Percentiles rank a stretch among this genome's conserved stretches.
Evolutionary conservation across 805 yeast species (phyloP).

Genomic region (Clavispora fructus): DNA sequence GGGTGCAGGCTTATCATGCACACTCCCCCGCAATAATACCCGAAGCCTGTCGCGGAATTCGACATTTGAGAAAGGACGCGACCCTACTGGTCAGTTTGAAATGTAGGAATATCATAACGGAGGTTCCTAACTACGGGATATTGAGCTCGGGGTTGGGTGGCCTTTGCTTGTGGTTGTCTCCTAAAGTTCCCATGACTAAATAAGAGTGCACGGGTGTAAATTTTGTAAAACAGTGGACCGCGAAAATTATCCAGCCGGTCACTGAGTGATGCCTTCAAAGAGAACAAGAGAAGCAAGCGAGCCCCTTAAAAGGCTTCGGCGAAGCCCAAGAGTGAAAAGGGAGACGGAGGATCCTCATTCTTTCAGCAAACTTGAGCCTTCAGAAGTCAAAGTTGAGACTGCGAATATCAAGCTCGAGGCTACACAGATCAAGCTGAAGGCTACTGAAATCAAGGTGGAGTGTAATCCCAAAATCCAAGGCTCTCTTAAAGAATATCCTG

Average conservation of each 20-base stretch:
- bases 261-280: background rate
- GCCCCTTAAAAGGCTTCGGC: background rate
- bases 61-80: background rate
- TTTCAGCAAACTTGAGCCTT: too few species aligned
- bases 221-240: background rate
- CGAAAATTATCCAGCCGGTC: background rate
- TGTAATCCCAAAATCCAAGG: too few species aligned
- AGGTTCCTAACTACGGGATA: too few species aligned
- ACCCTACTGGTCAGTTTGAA: background rate
- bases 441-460: background rate
- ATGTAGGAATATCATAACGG: background rate
- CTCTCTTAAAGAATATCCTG: too few species aligned
- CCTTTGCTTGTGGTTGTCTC: too few species aligned
- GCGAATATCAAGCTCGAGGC: background rate
- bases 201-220: background rate
- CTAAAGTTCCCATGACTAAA: background rate
- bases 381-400: background rate
- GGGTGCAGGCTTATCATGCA: background rate
- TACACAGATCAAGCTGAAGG: background rate
- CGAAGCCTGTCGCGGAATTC: background rate
- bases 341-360: background rate
- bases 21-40: background rate
- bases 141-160: too few species aligned
- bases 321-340: background rate
- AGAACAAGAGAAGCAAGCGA: background rate